Base-by-base conservation (phyloP, 2,329 filamentous ascomycete species). In the Colletotrichum gloeosporioides region DNA sequence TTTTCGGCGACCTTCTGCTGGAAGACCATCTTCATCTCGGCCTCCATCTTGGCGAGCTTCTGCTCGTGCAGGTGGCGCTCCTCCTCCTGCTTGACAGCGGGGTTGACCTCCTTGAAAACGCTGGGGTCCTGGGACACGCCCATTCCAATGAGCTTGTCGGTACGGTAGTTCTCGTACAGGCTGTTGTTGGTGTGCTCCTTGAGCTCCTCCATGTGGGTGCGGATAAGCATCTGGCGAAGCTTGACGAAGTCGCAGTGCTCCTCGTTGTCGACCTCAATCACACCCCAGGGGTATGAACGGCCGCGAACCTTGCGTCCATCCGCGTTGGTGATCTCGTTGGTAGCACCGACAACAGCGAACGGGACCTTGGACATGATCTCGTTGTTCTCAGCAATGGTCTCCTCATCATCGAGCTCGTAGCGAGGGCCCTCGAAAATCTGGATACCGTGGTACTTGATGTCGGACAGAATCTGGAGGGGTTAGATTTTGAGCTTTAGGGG, bases 11-110 rank as follows among this genome's bases (percentile, higher is more conserved):
- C 97, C 94, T 99, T 99, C 87, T 99, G 97, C 87, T 99, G 97
- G 95, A 99, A 99, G 81, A 99, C 97, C 95, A 98, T 98, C 95
- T 99, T 99, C 97, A 99, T 99, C 88, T 99, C 97, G 83, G 96
- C 93, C 88, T 99, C 97, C 97, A 99, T 99, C 95, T 99, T 99
- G 87, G 96, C 95, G 82, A 99, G 95, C 91, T 99, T 99, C 91
- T 98, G 96, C 89, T 99, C 97, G 91, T 99, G 97, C 81, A 99
- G 91, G 79, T 95, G 94, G 83, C 97, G 95, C 91, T 99, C 97
- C 89, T 99, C 97, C 87, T 99, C 97, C 89, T 99, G 97, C 94
- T 99, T 99, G 88, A 99, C 97, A 63, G 97, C 96, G 78, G 97
- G 97, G 92, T 99, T 99, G 91, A 99, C 96, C 93, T 99, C 97